Base-by-base conservation (phyloP, 345 rosid species). In the Citrus cavaleriei region DNA sequence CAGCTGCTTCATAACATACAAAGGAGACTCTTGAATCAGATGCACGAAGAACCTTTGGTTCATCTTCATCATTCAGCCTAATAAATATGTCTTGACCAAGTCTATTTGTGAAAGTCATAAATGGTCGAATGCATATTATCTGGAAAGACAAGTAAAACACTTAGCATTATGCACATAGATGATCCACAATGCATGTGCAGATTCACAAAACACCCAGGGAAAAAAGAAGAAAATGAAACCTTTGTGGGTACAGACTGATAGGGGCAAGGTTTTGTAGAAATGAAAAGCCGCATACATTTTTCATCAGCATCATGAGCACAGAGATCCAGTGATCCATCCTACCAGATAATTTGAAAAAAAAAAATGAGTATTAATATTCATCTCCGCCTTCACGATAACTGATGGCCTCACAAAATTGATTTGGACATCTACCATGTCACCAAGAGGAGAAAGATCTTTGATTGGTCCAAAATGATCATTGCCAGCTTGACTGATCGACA, bases 301-400 rank as follows among this genome's bases (percentile, higher is more conserved):
- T 91, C 97, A 80, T 86, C 93, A 63, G 85, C 86, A 89, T 88
- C 88, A 86, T 85, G 83, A 30, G 98, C 94, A 73, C 84, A 91
- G 70, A 96, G 82, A 89, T 90, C 98, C 85, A 90, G 66, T 22
- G 98, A 96, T 82, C 99, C 99, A 90, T 94, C 97, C 99, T 96
- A 79, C 78, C 60, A 70, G 64, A 68, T 78, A 77, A 61, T 35
- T 76, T 5, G 3, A 40, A 5, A 62, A 51, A 73, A 80, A 77
- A 25, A 80, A 77, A 4, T 10, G 13, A 6, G 40, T 66, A 70
- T 69, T 22, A 74, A 66, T 54, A 63, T 65, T 21, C 62, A 64
- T 18, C 49, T 73, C 25, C 10, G 4, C 51, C 25, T 70, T 21
- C 64, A 38, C 10, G 0, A 54, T 54, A 34, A 63, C 30, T 69